Conservation (phyloP, 768 basidiomycete genomes). For the Symmetrospora coprosmae region DNA sequence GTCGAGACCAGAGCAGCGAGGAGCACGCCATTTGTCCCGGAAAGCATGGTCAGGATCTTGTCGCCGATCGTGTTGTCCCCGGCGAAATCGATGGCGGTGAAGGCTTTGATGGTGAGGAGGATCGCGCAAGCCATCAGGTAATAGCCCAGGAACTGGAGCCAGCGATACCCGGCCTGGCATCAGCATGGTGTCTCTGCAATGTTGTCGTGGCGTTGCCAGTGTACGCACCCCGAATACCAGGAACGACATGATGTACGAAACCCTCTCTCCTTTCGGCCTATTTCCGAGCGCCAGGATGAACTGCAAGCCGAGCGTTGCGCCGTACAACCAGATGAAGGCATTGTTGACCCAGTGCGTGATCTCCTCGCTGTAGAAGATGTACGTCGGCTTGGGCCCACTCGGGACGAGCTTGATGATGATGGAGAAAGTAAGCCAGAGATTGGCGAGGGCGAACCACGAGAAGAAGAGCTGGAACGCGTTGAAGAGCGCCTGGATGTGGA, state of each 20-base stretch:
- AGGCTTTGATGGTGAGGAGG: slow-evolving; percentile 40
- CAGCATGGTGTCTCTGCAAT: not conserved
- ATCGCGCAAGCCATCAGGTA: slow-evolving; percentile 58
- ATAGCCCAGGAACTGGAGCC: slow-evolving; percentile 43
- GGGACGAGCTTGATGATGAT: slow-evolving; percentile 84
- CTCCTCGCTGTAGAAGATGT: slow-evolving; percentile 60
- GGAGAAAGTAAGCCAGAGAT: slow-evolving; percentile 78
- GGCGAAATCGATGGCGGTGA: slow-evolving; percentile 22
- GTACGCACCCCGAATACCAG: slow-evolving; percentile 53
- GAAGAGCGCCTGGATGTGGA: slow-evolving; percentile 27
- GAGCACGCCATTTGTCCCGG: slow-evolving; percentile 60
- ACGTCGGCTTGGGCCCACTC: slow-evolving; percentile 37
- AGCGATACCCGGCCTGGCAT: slow-evolving; percentile 38
- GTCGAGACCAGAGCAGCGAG: slow-evolving; percentile 79
- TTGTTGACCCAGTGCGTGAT: slow-evolving; percentile 44
- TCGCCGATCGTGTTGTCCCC: slow-evolving; percentile 32
- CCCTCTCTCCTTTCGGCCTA: slow-evolving; percentile 73
- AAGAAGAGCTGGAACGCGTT: slow-evolving; percentile 22
- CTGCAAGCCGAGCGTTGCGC: slow-evolving; percentile 51
- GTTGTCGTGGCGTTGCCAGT: not conserved
- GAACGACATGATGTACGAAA: slow-evolving; percentile 45
- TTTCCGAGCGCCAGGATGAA: slow-evolving; percentile 66
- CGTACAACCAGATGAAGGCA: slow-evolving; percentile 36
- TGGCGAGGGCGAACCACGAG: slow-evolving; percentile 26
- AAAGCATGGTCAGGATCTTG: slow-evolving; percentile 52